phyloP scores from a whole-genome alignment of 1,284 basidiomycete genomes.

The Irpex sp. region DNA sequence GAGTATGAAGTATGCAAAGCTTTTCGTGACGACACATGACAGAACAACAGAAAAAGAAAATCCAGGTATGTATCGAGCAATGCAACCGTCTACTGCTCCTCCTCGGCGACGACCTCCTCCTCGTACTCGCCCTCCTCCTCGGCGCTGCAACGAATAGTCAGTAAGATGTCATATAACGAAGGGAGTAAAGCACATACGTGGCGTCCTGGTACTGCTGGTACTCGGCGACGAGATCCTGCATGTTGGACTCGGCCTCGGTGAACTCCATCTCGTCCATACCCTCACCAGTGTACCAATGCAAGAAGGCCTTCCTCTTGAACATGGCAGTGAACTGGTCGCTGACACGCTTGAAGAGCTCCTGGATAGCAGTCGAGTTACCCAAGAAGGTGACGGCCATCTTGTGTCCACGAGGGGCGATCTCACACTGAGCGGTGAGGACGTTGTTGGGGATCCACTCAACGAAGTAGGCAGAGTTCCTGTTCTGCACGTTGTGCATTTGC shows the following conservation, averaged over 20 bases:
- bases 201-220: slow-evolving; percentile 98
- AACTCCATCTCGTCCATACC: slow-evolving; percentile 99
- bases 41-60: slow-evolving; percentile 19
- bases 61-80: slow-evolving; percentile 16
- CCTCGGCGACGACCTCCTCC: slow-evolving; percentile 71
- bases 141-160: slow-evolving; percentile 47
- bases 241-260: slow-evolving; percentile 97
- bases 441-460: slow-evolving; percentile 99
- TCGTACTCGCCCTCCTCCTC: slow-evolving; percentile 89
- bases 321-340: slow-evolving; percentile 98
- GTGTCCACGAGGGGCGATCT: slow-evolving; percentile 92
- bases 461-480: slow-evolving; percentile 97
- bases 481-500: slow-evolving; percentile 97
- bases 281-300: slow-evolving; percentile 99
- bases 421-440: slow-evolving; percentile 95
- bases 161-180: neutral
- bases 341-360: slow-evolving; percentile 98
- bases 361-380: slow-evolving; percentile 97
- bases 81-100: slow-evolving; percentile 51
- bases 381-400: slow-evolving; percentile 98
- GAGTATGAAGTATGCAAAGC: slow-evolving; percentile 38
- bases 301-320: slow-evolving; percentile 99
- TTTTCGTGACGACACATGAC: slow-evolving; percentile 30
- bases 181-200: slow-evolving; percentile 61
- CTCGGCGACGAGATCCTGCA: slow-evolving; percentile 94